Percentiles rank a stretch among this genome's conserved stretches.
Evolutionary conservation across 345 rosid species (phyloP).

Genomic region (Lumnitzera littorea): DNA sequence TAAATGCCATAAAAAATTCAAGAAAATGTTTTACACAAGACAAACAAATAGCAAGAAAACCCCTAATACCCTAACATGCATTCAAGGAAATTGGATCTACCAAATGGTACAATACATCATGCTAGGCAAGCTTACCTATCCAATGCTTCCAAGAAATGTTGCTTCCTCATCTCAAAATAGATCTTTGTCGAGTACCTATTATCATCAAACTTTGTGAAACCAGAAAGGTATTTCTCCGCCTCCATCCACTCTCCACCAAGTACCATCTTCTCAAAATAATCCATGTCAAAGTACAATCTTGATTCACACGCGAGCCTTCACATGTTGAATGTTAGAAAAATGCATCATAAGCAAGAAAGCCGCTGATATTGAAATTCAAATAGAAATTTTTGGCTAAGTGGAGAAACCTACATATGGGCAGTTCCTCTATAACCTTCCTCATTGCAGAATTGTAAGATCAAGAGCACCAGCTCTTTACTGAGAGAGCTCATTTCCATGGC

Average conservation of each 20-base stretch:
- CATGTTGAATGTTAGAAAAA: slow-evolving; percentile 2
- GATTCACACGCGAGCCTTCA: slow-evolving; percentile 33
- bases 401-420: slow-evolving; percentile 19
- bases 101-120: slow-evolving; percentile 27
- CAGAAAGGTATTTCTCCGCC: slow-evolving; percentile 59
- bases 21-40: too few species aligned
- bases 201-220: slow-evolving; percentile 41
- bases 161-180: slow-evolving; percentile 62
- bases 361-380: neutral
- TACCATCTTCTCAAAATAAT: slow-evolving; percentile 27
- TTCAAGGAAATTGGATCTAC: slow-evolving; percentile 19
- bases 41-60: too few species aligned
- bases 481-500: slow-evolving; percentile 20
- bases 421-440: slow-evolving; percentile 32
- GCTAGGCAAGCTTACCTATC: slow-evolving; percentile 35
- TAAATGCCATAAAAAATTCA: too few species aligned
- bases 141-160: slow-evolving; percentile 46
- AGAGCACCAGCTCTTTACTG: slow-evolving; percentile 21
- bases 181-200: slow-evolving; percentile 49
- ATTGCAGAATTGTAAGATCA: slow-evolving; percentile 34
- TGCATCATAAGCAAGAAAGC: neutral
- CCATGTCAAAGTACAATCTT: slow-evolving; percentile 27
- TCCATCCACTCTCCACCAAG: slow-evolving; percentile 37
- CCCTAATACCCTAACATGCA: too few species aligned
- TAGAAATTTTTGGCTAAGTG: neutral